Base-by-base conservation (phyloP, 768 basidiomycete genomes). In the Mycena vitilis region DNA sequence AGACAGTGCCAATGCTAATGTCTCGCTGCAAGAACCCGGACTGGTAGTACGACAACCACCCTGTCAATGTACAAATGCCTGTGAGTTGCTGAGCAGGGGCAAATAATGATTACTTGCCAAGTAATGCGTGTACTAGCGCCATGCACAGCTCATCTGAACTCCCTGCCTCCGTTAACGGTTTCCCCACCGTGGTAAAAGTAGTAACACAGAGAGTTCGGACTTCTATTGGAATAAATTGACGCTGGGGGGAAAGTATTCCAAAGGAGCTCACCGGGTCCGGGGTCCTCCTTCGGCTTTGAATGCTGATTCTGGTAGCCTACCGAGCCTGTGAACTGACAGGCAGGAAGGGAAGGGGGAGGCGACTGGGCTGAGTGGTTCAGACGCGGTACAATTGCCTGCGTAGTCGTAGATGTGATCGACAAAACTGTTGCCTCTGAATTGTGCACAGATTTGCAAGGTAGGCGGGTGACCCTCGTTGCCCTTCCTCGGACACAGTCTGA, bases 1-100 rank as follows among this genome's bases (percentile, higher is more conserved):
- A 30, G 23, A 73, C 49, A 44, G 67, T 69, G 12, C 54, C 71
- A 18, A 72, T 66, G 45, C 68, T 69, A 25, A 72, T 53, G 53
- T 72, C 68, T 1, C 63, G 63, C 10, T 69, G 67, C 9, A 65
- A 49, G 37, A 42, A 66, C 22, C 56, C 67, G 23, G 37, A 3
- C 42, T 66, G 61, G 47, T 59, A 53, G n/a, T 60, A 30, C 4
- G 58, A 62, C 2, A 62, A 55, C 53, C 61, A 72, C 12, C 71
- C 71, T 72, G 22, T 13, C 30, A 8, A 59, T 36, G 49, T n/a
- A n/a, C n/a, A n/a, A n/a, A n/a, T n/a, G n/a, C n/a, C n/a, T n/a
- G 25, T 69, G 5, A 45, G 44, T 45, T 16, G 18, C 11, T 30
- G 48, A 11, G 9, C 0, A 40, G 34, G 9, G 42, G 42, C 30